Evolutionary conservation across 495 filamentous ascomycete genomes (phyloP).

Genomic region (Annulohypoxylon bovei): DNA sequence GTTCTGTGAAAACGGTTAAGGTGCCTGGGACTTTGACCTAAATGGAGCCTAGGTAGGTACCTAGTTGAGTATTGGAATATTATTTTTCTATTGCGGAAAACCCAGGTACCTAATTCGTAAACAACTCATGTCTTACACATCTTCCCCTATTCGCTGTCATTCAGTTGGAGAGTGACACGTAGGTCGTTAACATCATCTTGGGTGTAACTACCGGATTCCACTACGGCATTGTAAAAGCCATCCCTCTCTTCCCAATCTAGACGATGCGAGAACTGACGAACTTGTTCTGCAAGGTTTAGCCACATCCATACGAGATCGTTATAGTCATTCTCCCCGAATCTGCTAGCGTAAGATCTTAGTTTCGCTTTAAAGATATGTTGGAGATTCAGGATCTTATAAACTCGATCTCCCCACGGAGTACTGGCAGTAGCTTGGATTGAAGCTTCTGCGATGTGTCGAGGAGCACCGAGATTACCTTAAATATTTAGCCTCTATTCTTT

Average conservation of each 20-base stretch:
- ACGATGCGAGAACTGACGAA: not conserved
- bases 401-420: not conserved
- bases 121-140: not conserved
- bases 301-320: conserved; percentile 4
- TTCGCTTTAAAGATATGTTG: conserved; percentile 2
- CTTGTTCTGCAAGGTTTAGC: not conserved
- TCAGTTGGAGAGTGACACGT: not conserved
- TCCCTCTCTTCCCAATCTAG: not conserved
- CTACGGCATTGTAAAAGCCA: not conserved
- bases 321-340: not conserved
- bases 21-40: too few species aligned
- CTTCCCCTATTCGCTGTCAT: not conserved
- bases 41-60: not conserved
- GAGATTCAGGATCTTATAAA: not conserved
- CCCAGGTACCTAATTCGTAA: not conserved
- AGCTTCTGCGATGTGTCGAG: not conserved
- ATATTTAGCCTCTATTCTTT: not conserved
- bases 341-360: not conserved
- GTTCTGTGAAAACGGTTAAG: too few species aligned
- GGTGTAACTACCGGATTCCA: not conserved
- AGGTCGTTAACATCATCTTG: not conserved
- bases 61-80: not conserved
- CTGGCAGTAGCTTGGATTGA: not conserved
- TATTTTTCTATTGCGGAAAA: too few species aligned
- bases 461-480: conserved; percentile 1